Percentiles rank a stretch among this genome's conserved stretches.
Evolutionary conservation across 805 yeast genomes (phyloP).

Genomic region (Saturnispora galanensis): DNA sequence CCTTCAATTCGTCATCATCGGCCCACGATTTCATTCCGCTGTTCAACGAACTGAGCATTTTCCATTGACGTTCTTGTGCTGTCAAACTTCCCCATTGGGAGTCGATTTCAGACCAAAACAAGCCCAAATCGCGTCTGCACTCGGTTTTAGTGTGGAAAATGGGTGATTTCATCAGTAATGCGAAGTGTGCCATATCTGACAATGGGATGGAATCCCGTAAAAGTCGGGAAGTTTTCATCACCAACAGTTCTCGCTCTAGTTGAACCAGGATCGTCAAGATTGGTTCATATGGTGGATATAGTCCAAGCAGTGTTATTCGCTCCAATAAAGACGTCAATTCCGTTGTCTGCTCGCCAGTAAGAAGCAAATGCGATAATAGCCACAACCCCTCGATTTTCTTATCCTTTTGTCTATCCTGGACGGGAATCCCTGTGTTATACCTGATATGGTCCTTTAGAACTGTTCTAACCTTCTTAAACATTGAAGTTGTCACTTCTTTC

Average conservation of each 20-base stretch:
- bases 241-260: constrained; percentile 4
- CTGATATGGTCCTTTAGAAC: constrained; percentile 13
- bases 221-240: constrained; percentile 11
- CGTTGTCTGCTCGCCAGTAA: constrained; percentile 8
- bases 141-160: constrained; percentile 15
- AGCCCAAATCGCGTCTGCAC: constrained; percentile 15
- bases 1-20: constrained; percentile 18
- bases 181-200: constrained; percentile 24
- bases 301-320: not conserved
- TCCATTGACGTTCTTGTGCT: constrained; percentile 13
- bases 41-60: constrained; percentile 9
- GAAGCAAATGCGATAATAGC: constrained; percentile 13
- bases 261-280: constrained; percentile 7
- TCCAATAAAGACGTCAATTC: constrained; percentile 7
- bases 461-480: constrained; percentile 15
- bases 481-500: constrained; percentile 15
- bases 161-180: constrained; percentile 14
- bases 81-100: constrained; percentile 17
- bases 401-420: too few species aligned
- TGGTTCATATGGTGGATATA: constrained; percentile 9
- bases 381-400: not conserved
- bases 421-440: constrained; percentile 3
- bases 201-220: constrained; percentile 18
- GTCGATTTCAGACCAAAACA: constrained; percentile 22
- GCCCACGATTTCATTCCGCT: constrained; percentile 17